Evolutionary conservation across 139 green algal species (phyloP).

Genomic region (Chlorella sp.): DNA sequence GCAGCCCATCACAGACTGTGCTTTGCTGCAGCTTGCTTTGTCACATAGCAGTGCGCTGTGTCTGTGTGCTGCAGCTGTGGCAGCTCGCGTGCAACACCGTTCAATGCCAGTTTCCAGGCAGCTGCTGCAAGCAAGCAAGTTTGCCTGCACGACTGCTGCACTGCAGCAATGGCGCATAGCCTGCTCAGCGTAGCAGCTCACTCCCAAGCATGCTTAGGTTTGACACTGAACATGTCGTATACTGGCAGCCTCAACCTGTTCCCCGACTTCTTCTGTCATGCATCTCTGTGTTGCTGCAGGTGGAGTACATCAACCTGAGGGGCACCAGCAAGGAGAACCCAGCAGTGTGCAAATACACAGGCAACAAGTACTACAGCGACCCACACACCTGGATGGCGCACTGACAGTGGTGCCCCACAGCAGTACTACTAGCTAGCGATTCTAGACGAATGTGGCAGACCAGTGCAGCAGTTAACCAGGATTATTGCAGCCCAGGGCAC

Average conservation of each 20-base stretch:
- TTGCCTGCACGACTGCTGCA: background rate
- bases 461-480: no score
- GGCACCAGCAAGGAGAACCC: conserved; percentile 76
- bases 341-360: conserved; percentile 94
- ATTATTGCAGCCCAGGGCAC: no score
- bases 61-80: background rate
- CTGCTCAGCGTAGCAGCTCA: background rate
- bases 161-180: background rate
- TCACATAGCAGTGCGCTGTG: background rate
- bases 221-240: no score
- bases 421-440: no score
- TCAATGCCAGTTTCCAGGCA: background rate
- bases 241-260: background rate
- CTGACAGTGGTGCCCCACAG: no score
- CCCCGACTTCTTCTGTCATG: background rate
- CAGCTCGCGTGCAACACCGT: background rate
- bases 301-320: conserved; percentile 86
- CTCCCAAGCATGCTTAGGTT: background rate
- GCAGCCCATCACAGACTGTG: background rate
- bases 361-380: conserved; percentile 70
- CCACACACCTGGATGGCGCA: no score
- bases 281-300: conserved; percentile 21
- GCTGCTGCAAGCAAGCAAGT: background rate
- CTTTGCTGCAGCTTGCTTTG: background rate
- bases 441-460: no score